Percentiles rank a stretch among this genome's conserved stretches.
Conservation (phyloP, 306 rosid species). For the Cucurbita ficifolia region DNA sequence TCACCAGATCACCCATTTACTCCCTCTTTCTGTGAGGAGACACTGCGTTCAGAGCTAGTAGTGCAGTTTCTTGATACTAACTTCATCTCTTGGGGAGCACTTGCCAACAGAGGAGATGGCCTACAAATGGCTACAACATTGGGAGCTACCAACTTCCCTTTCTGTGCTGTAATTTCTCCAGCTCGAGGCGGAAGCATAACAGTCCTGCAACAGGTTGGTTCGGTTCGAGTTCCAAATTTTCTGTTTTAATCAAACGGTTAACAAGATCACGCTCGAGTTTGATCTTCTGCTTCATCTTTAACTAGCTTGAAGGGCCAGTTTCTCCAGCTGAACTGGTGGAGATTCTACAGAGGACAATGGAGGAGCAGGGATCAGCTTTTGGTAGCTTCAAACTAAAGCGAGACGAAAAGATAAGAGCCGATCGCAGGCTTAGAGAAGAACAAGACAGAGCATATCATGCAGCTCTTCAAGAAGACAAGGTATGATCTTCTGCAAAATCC, state of each 20-base stretch:
- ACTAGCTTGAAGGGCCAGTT: conserved; percentile 67
- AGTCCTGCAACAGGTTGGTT: conserved; percentile 55
- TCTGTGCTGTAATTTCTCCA: conserved; percentile 53
- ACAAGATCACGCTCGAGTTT: not conserved
- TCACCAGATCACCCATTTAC: conserved; percentile 60
- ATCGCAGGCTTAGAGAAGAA: conserved; percentile 59
- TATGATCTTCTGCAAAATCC: not conserved
- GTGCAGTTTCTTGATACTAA: conserved; percentile 66
- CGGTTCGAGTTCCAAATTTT: not conserved
- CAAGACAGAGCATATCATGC: conserved; percentile 71
- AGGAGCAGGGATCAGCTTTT: conserved; percentile 67
- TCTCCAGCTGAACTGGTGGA: conserved; percentile 68
- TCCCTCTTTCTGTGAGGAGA: conserved; percentile 42
- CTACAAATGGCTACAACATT: conserved; percentile 41
- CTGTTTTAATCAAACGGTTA: not conserved
- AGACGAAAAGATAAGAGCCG: conserved; percentile 41
- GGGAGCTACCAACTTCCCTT: conserved; percentile 45
- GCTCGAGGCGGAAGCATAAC: conserved; percentile 32
- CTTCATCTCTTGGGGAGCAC: conserved; percentile 62
- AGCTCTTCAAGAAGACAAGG: conserved; percentile 55
- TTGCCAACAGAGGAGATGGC: conserved; percentile 47
- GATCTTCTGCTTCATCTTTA: not conserved
- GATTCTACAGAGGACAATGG: conserved; percentile 72
- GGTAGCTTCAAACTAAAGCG: conserved; percentile 35
- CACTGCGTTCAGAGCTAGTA: conserved; percentile 46